Evolutionary conservation across 768 basidiomycete species (phyloP), one percentile per base, ranked within the genome.

Genomic region (Cystobasidiopsis lactophilus): DNA sequence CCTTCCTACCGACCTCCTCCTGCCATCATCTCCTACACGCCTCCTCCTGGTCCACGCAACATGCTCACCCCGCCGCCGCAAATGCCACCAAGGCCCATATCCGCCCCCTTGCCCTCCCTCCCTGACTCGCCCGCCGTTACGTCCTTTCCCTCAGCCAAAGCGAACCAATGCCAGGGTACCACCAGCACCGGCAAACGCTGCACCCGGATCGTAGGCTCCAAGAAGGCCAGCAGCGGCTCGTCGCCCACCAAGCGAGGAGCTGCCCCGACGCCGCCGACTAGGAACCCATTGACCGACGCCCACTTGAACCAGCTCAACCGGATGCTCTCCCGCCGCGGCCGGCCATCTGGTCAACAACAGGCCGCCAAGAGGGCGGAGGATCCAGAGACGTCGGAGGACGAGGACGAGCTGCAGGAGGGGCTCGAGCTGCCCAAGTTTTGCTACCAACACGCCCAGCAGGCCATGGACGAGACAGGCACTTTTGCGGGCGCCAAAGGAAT

Each of bases 161-260:
- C 55, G 23, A 53, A 53, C 44, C 57, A 56, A 35, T 58, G 57
- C 43, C 51, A 53, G 23, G 57, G 57, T 19, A 58, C 52, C 5
- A 58, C 57, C 13, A 53, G 39, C 0, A 45, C 44, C 2, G 54
- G 54, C 0, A 53, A 46, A 26, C 44, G 57, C 1, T 58, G 57
- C 40, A 56, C 53, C 2, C 41, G 57, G 16, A 40, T 45, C 27
- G 57, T 58, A 18, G 51, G 45, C 13, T 29, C 14, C 33, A 49
- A 35, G 11, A 24, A 24, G 3, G 30, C 26, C 52, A 4, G 3
- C n/a, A 52, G 18, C 46, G 14, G 16, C 16, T 24, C 5, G 16
- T 24, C 13, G 14, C 11, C 24, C 46, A 26, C 11, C 30, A 50
- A 30, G 10, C 7, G n/a, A 18, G 23, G 18, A 50, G 33, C 18